Evolutionary conservation across 2,329 filamentous ascomycete species (phyloP), one percentile per base, ranked within the genome.

Genomic region (Aspergillus pseudonomiae): DNA sequence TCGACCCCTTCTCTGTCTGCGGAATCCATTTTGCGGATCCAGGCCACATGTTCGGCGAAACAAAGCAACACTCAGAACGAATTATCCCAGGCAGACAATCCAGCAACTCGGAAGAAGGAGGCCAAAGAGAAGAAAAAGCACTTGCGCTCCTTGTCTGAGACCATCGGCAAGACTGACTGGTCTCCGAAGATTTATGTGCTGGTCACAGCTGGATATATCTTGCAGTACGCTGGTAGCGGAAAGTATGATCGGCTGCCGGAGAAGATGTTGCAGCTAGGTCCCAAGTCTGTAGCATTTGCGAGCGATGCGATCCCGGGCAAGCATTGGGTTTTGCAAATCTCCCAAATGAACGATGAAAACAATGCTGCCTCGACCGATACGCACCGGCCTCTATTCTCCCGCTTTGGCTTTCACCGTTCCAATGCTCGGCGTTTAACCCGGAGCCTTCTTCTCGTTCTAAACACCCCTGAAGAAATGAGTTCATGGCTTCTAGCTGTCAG

Each of bases 1-100:
- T 85, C 89, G 30, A 85, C 90, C 19, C 89, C 90, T 43, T 86
- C 85, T 2, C 78, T 90, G 12, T 87, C 90, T 1, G 85, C 90
- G 1, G 93, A 96, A 65, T 79, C 85, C 1, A 86, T 95, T 54
- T 75, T 93, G 57, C 86, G 89, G 64, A 79, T 86, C 66, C 83
- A 78, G 55, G 71, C 72, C 21, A 73, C 74, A 11, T 72, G 68
- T 28, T 61, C 60, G 30, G 70, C 70, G 12, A 74, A 69, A 56
- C 61, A 56, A 39, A 45, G 39, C 28, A 63, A 34, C n/a, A 57
- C 65, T 30, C 60, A 58, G 6, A 65, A 68, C 19, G 59, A 67
- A 36, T 57, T 66, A 16, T 59, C 53, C 6, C 63, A 67, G 19
- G 45, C 66, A 21, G 67, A 71, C 41, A 72, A 68, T 58, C 32